Evolutionary conservation across 768 basidiomycete genomes (phyloP).

Genomic region (Agrocybe praecox): DNA sequence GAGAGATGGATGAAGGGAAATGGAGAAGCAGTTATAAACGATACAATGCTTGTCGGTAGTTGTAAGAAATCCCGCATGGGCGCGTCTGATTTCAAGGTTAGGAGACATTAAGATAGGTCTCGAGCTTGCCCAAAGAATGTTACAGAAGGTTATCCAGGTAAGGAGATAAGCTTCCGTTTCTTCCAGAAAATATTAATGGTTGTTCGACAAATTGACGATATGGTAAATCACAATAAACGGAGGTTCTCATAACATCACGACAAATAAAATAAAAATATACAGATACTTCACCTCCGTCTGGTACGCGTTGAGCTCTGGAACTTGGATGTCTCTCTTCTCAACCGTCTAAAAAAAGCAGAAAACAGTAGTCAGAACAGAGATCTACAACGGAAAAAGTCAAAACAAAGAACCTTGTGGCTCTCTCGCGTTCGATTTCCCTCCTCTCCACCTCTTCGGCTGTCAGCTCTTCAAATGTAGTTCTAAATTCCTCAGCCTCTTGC

Average conservation of each 20-base stretch:
- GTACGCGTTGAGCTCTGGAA: conserved; percentile 43
- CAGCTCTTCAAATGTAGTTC: conserved; percentile 85
- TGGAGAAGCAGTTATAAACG: background rate
- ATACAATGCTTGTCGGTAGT: background rate
- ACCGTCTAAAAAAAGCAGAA: conserved; percentile 23
- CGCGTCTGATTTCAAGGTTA: no score
- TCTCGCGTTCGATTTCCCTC: conserved; percentile 85
- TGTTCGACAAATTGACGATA: background rate
- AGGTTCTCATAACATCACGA: conserved; percentile 10
- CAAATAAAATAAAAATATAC: conserved; percentile 18
- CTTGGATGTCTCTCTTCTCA: conserved; percentile 43
- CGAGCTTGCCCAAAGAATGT: background rate
- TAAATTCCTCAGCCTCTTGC: conserved; percentile 89
- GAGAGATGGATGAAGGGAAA: background rate
- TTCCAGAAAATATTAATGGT: background rate
- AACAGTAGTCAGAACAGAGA: background rate
- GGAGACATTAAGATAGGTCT: no score
- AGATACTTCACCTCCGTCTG: conserved; percentile 33
- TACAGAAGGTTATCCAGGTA: background rate
- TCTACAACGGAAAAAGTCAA: background rate
- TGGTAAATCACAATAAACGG: conserved; percentile 1
- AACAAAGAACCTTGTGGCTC: conserved; percentile 63
- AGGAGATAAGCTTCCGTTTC: background rate
- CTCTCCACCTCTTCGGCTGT: conserved; percentile 90
- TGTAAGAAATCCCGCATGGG: no score